A percentile compares a stretch with the other conserved stretches of the same genome.
These are phyloP conservation scores for Jamesozyma gamospora DNA, from an alignment of 805 yeast genomes.

Conservation along the genomic window DNA sequence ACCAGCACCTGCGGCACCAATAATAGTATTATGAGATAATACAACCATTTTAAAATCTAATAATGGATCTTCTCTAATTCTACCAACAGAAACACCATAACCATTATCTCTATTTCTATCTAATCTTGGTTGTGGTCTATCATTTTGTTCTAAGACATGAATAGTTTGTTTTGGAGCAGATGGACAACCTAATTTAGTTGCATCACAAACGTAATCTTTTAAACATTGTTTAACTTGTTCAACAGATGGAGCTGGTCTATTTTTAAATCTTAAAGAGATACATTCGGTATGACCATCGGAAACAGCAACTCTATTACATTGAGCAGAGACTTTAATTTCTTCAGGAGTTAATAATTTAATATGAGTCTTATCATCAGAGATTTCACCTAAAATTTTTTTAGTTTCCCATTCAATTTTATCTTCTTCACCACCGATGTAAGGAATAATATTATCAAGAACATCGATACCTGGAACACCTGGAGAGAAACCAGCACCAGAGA, in stretches of 20 bases:
- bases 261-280: conserved; percentile 73
- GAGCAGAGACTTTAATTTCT: conserved; percentile 83
- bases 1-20: conserved; percentile 99
- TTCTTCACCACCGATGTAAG: conserved; percentile 93
- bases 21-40: conserved; percentile 92
- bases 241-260: conserved; percentile 74
- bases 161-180: conserved; percentile 92
- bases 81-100: conserved; percentile 88
- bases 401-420: conserved; percentile 99
- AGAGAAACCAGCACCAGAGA: conserved; percentile 96
- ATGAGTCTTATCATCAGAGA: conserved; percentile 42
- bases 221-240: conserved; percentile 67
- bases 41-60: conserved; percentile 94
- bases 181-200: conserved; percentile 65
- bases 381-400: conserved; percentile 74
- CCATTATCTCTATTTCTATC: conserved; percentile 95
- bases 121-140: conserved; percentile 95
- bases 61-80: conserved; percentile 87
- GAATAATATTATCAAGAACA: conserved; percentile 86
- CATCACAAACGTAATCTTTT: conserved; percentile 72
- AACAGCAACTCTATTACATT: conserved; percentile 94
- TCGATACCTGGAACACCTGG: conserved; percentile 97
- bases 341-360: conserved; percentile 52
- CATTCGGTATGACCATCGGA: conserved; percentile 98
- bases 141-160: conserved; percentile 80